Base-by-base conservation (phyloP, 768 basidiomycete species). In the Amanita muscaria region DNA sequence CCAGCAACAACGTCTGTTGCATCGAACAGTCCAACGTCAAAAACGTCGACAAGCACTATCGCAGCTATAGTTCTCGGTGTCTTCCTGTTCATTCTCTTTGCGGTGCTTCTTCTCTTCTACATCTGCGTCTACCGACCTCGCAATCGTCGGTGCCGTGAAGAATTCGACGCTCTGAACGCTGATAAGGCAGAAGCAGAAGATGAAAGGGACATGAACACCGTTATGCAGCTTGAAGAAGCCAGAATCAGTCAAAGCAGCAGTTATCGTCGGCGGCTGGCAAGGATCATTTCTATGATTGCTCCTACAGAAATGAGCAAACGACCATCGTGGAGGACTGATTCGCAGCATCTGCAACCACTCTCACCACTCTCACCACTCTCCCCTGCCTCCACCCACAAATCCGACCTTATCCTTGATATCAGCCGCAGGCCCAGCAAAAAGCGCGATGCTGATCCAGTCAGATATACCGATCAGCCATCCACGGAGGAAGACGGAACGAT, bases 21-120 rank as follows among this genome's bases (percentile, higher is more conserved):
- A n/a, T n/a, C n/a, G n/a, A n/a, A n/a, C n/a, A n/a, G n/a, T n/a
- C 51, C 41, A 3, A 47, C 45, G 29, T 40, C 46, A 24, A 42
- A 40, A 25, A 47, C 45, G 39, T 60, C 68, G 1, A 63, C 63
- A 48, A 81, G 83, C 33, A 78, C 82, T 2, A 76, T 84, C 43
- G 83, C 82, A 15, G 84, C 82, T 0, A 64, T 83, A 23, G 71
- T 69, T 8, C 65, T 87, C 2, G 80, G 76, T 2, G 68, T 70
- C 16, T 57, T 77, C 15, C 62, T 86, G 7, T 68, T 71, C 21
- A 64, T 77, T 52, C 42, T 80, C 22, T 47, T 78, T 3, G 47
- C 72, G 7, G 61, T 63, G 37, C 58, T 65, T 22, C 27, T 59
- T 11, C 54, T 77, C 2, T 68, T 70, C 49, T 74, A 64, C 50